A percentile compares a stretch with the other conserved stretches of the same genome.
Evolutionary conservation across 1,284 basidiomycete genomes (phyloP).

Genomic region (Papiliotrema flavescens): DNA sequence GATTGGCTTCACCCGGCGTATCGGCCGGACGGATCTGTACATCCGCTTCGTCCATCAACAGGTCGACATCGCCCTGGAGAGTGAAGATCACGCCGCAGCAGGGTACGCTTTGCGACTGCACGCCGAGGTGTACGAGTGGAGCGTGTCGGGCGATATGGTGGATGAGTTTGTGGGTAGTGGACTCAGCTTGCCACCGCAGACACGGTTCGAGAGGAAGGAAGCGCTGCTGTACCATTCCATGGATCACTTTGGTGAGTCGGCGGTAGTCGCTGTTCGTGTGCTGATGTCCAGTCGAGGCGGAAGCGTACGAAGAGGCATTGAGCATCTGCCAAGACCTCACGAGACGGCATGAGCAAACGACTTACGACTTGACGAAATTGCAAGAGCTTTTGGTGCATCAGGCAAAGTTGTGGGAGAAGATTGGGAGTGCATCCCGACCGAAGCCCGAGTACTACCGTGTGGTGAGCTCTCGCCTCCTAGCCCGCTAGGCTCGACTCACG

Average conservation of each 20-base stretch:
- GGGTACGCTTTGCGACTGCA: slow-evolving; percentile 88
- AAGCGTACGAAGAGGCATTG: slow-evolving; percentile 91
- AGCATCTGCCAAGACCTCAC: slow-evolving; percentile 88
- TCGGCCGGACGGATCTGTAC: slow-evolving; percentile 82
- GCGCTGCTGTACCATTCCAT: slow-evolving; percentile 78
- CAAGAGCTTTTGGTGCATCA: slow-evolving; percentile 81
- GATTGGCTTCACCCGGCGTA: slow-evolving; percentile 85
- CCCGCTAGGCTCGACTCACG: background rate
- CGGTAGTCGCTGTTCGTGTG: background rate
- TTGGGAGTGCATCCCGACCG: slow-evolving; percentile 74
- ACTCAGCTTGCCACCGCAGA: slow-evolving; percentile 71
- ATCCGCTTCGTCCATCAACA: slow-evolving; percentile 93
- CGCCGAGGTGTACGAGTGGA: slow-evolving; percentile 90
- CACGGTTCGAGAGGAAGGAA: slow-evolving; percentile 90
- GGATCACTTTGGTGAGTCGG: slow-evolving; percentile 69
- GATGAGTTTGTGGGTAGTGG: slow-evolving; percentile 77
- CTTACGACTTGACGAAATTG: slow-evolving; percentile 80
- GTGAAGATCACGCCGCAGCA: slow-evolving; percentile 86
- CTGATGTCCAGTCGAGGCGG: slow-evolving; percentile 69
- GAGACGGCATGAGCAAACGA: slow-evolving; percentile 75
- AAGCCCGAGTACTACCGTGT: slow-evolving; percentile 92
- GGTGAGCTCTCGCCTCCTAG: slow-evolving; percentile 45
- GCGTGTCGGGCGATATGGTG: slow-evolving; percentile 65
- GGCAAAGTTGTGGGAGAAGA: slow-evolving; percentile 75
- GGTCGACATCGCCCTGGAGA: slow-evolving; percentile 79